A percentile compares a stretch with the other conserved stretches of the same genome.
These are phyloP conservation scores for Coelastrella sp. DNA, from an alignment of 139 green algal species.

Conservation along the genomic window DNA sequence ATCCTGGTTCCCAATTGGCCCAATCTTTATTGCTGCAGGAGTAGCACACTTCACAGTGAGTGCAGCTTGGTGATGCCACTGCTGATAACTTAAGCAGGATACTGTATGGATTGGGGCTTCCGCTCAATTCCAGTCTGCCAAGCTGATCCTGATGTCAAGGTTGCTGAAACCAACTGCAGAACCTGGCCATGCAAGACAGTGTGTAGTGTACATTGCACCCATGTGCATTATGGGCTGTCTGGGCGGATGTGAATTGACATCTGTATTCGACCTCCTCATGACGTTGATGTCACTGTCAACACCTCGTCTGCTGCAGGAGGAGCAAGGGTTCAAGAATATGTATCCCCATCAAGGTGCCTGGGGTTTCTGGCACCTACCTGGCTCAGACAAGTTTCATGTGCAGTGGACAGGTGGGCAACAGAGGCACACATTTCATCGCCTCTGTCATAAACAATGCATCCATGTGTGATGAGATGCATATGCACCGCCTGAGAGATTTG, in stretches of 20 bases:
- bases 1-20: slow-evolving; percentile 31
- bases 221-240: not conserved
- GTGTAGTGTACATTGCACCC: not conserved
- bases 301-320: not conserved
- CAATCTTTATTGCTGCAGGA: slow-evolving; percentile 37
- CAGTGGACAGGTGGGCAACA: slow-evolving; percentile 51
- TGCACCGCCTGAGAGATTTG: too few species aligned
- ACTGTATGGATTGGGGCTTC: not conserved
- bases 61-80: not conserved
- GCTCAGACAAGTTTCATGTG: slow-evolving; percentile 60
- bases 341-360: slow-evolving; percentile 49
- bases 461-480: too few species aligned
- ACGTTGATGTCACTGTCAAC: not conserved
- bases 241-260: not conserved
- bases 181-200: not conserved
- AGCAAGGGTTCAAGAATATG: slow-evolving; percentile 43
- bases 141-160: too few species aligned
- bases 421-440: too few species aligned
- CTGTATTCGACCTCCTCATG: not conserved
- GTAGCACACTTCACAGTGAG: slow-evolving; percentile 39
- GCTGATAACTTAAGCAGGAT: not conserved
- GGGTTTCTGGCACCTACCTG: slow-evolving; percentile 62
- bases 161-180: too few species aligned
- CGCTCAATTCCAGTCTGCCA: not conserved
- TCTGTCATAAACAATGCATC: too few species aligned